Percentiles rank a stretch among this genome's conserved stretches.
Evolutionary conservation across 2,329 filamentous ascomycete species (phyloP).

Genomic region (Teratosphaeria nubilosa): DNA sequence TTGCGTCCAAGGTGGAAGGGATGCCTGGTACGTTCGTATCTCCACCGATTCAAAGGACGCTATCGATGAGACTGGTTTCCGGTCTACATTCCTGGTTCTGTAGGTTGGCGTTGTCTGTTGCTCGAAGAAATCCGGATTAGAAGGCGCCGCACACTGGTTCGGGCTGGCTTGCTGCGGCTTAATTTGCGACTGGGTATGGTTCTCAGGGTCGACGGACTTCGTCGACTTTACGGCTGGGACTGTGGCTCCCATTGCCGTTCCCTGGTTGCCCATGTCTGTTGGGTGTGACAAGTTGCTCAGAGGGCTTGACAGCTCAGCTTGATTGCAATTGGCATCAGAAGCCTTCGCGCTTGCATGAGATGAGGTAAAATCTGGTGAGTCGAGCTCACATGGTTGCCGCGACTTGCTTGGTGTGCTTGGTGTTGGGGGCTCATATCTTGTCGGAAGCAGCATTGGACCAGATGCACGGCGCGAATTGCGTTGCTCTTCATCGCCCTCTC

Average conservation of each 20-base stretch:
- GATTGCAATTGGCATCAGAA: neutral
- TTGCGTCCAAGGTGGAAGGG: neutral
- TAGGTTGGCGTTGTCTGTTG: neutral
- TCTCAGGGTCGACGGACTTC: neutral
- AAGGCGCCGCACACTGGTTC: neutral
- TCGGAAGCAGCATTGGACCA: neutral
- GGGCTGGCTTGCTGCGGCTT: neutral
- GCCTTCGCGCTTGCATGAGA: neutral
- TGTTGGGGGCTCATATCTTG: neutral
- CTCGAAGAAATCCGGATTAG: neutral
- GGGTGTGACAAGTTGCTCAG: neutral
- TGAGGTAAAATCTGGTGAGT: neutral
- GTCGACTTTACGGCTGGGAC: neutral
- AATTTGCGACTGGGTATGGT: neutral
- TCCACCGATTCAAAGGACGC: neutral
- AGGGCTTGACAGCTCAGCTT: neutral
- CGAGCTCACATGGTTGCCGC: neutral
- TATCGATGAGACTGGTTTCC: neutral
- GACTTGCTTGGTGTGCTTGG: neutral
- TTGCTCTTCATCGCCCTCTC: neutral
- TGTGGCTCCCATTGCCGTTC: neutral
- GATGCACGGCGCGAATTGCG: neutral
- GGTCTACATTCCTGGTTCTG: neutral
- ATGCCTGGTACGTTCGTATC: neutral
- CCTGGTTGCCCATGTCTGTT: neutral